Conservation (phyloP, 2,329 filamentous ascomycete genomes). For the Simplicillium sp. region DNA sequence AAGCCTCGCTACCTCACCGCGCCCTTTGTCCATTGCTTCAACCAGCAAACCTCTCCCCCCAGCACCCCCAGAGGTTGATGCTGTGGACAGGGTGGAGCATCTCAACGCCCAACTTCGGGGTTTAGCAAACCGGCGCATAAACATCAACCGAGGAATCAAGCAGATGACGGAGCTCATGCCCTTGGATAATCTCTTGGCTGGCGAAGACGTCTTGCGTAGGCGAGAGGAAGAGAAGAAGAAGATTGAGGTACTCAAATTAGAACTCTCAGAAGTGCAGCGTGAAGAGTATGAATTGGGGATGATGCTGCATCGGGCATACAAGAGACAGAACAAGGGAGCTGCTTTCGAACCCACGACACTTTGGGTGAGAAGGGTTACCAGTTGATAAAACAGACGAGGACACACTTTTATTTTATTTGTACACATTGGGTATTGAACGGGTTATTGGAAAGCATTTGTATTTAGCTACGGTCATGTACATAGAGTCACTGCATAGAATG, state of each 20-base stretch:
- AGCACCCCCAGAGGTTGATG: slow-evolving; percentile 49
- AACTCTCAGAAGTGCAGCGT: slow-evolving; percentile 63
- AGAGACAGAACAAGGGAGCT: slow-evolving; percentile 59
- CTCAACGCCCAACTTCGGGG: slow-evolving; percentile 57
- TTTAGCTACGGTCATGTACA: neutral
- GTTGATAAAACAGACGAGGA: slow-evolving; percentile 25
- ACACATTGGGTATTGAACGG: neutral
- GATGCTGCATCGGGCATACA: slow-evolving; percentile 64
- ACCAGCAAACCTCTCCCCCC: slow-evolving; percentile 48
- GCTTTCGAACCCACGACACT: slow-evolving; percentile 57
- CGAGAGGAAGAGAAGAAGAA: slow-evolving; percentile 52
- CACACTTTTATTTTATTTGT: neutral
- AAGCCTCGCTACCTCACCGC: neutral
- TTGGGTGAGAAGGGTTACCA: slow-evolving; percentile 72
- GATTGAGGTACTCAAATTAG: slow-evolving; percentile 53
- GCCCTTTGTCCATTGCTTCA: neutral
- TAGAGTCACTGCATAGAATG: neutral
- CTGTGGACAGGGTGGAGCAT: slow-evolving; percentile 54
- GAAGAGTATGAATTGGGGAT: slow-evolving; percentile 74
- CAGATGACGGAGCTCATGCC: slow-evolving; percentile 75
- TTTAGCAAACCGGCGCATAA: slow-evolving; percentile 57
- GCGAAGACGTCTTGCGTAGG: slow-evolving; percentile 50
- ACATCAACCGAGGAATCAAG: slow-evolving; percentile 62
- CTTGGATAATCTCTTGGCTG: slow-evolving; percentile 57
- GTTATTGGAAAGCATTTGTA: neutral